These are phyloP conservation scores for Mortierella claussenii DNA, from an alignment of 192 early-diverging fungal species.

Conservation along the genomic window DNA sequence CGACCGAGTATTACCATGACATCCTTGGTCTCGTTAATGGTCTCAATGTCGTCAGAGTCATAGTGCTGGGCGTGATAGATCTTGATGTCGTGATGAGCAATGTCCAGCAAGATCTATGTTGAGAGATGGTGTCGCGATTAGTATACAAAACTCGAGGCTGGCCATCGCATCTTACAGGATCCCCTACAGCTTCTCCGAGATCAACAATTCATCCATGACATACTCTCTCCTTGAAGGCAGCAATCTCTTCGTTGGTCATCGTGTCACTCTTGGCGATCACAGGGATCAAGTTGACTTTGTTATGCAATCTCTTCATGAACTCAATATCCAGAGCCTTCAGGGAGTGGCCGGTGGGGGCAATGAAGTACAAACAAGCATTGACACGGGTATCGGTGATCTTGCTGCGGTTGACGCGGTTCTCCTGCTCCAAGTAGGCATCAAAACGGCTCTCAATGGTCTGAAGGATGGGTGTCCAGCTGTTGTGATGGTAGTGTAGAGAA, in stretches of 20 bases:
- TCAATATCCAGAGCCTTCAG: constrained; percentile 93
- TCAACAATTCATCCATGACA: too few species aligned
- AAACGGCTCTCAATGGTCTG: constrained; percentile 97
- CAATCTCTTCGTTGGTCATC: constrained; percentile 84
- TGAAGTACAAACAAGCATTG: constrained; percentile 96
- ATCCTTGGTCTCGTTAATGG: constrained; percentile 81
- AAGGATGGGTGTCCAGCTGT: constrained; percentile 98
- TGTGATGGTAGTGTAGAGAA: constrained; percentile 5
- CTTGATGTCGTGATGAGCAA: constrained; percentile 84
- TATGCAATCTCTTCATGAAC: constrained; percentile 93
- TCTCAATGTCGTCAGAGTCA: constrained; percentile 86
- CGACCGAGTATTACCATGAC: constrained; percentile 66
- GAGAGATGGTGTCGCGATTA: too few species aligned
- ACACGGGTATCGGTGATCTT: constrained; percentile 94
- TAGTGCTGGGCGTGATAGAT: constrained; percentile 87
- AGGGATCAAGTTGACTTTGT: constrained; percentile 89
- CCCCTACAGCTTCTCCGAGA: too few species aligned
- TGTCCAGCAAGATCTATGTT: constrained; percentile 77
- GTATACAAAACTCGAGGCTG: too few species aligned
- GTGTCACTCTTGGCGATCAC: constrained; percentile 94
- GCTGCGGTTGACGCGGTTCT: constrained; percentile 88
- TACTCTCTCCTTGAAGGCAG: constrained; percentile 83
- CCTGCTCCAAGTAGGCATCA: constrained; percentile 92
- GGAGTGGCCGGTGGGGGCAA: constrained; percentile 95
- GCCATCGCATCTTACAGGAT: too few species aligned